Evolutionary conservation across 1,139 yeast genomes (phyloP).

Genomic region (Yamadazyma triangularis): DNA sequence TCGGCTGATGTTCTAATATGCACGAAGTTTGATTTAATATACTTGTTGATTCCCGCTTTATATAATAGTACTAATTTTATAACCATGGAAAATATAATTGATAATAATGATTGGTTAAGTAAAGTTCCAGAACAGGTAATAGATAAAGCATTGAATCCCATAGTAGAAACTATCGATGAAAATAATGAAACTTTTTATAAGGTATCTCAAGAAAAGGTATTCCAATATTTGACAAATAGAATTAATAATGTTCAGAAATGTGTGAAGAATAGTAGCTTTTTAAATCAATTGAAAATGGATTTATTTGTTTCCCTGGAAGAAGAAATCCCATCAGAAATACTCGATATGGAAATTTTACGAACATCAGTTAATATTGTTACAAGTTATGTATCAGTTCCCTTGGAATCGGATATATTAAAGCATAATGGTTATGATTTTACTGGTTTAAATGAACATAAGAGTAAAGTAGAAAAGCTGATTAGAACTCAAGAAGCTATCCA

Average conservation of each 20-base stretch:
- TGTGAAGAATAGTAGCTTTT: conserved; percentile 16
- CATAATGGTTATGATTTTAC: conserved; percentile 19
- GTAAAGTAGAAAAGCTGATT: conserved; percentile 21
- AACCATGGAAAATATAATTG: conserved; percentile 47
- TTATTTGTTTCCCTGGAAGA: conserved; percentile 18
- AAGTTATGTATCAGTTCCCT: conserved; percentile 5
- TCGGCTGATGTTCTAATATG: conserved; percentile 36
- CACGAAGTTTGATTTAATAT: conserved; percentile 39
- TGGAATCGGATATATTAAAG: conserved; percentile 1
- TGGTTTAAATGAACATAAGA: conserved; percentile 25
- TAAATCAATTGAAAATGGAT: conserved; percentile 34
- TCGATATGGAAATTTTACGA: conserved; percentile 14
- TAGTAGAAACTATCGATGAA: conserved; percentile 46
- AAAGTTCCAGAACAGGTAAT: conserved; percentile 21
- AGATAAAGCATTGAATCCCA: conserved; percentile 18
- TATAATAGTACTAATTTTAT: conserved; percentile 25
- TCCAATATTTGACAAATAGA: conserved; percentile 26
- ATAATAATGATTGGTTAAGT: conserved; percentile 26
- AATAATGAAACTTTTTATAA: conserved; percentile 47
- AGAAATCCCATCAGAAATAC: conserved; percentile 25
- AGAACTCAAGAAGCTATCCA: conserved; percentile 27
- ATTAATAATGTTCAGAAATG: conserved; percentile 14
- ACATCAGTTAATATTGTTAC: conserved; percentile 9
- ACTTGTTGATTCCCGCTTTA: conserved; percentile 37
- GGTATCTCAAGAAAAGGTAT: conserved; percentile 29